These are phyloP conservation scores for Cercospora canescens DNA, from an alignment of 2,329 filamentous ascomycete genomes.

Conservation along the genomic window DNA sequence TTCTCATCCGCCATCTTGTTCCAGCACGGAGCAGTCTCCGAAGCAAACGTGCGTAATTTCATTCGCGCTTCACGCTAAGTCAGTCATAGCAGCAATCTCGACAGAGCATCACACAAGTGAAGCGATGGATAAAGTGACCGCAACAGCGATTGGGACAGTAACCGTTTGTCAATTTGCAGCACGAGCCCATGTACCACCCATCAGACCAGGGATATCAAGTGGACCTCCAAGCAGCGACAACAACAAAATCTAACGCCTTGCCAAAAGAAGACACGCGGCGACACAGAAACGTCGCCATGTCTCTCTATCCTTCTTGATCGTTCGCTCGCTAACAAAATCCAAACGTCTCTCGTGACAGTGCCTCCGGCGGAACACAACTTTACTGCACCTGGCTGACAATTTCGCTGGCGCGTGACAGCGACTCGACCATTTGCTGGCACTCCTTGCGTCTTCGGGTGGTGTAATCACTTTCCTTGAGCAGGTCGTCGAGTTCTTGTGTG, in stretches of 20 bases:
- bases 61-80: neutral
- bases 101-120: neutral
- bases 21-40: neutral
- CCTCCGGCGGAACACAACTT: neutral
- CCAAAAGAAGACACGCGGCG: neutral
- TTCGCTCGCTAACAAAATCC: neutral
- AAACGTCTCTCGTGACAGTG: neutral
- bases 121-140: neutral
- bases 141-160: neutral
- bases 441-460: constrained; percentile 93
- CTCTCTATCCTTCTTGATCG: neutral
- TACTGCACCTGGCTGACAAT: constrained; percentile 81
- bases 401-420: constrained; percentile 76
- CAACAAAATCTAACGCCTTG: neutral
- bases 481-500: constrained; percentile 82
- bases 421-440: constrained; percentile 99
- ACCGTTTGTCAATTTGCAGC: neutral
- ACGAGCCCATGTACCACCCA: neutral
- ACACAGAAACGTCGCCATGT: neutral
- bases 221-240: neutral
- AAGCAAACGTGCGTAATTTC: neutral
- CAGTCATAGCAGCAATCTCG: neutral
- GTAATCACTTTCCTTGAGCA: constrained; percentile 98
- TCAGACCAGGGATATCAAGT: constrained; percentile 3
- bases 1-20: neutral